Conservation (phyloP, 2,329 filamentous ascomycete species). For the Sporothrix phasma region DNA sequence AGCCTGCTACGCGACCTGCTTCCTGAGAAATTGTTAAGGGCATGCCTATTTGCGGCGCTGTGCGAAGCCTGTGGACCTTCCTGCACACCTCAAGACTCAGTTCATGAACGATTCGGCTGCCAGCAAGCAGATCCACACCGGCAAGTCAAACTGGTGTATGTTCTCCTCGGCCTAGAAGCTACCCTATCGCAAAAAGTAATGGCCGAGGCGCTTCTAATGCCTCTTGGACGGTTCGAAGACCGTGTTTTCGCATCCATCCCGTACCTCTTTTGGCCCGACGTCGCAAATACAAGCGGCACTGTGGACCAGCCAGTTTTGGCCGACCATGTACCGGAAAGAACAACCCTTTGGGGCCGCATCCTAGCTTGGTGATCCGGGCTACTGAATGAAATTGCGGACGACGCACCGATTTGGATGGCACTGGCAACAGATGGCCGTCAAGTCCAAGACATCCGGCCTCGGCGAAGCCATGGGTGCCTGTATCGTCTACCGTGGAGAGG, state of each 20-base stretch:
- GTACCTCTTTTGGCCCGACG: slow-evolving; percentile 63
- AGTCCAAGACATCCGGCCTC: slow-evolving; percentile 46
- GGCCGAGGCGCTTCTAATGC: slow-evolving; percentile 33
- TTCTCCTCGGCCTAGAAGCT: slow-evolving; percentile 43
- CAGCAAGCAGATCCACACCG: slow-evolving; percentile 47
- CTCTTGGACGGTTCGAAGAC: slow-evolving; percentile 43
- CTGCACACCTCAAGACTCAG: slow-evolving; percentile 51
- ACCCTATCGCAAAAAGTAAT: slow-evolving; percentile 47
- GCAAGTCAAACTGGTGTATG: slow-evolving; percentile 52
- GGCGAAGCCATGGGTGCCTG: slow-evolving; percentile 67
- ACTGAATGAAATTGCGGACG: slow-evolving; percentile 57
- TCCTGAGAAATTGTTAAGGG: slow-evolving; percentile 52
- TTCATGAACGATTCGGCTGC: slow-evolving; percentile 49
- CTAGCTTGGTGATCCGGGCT: slow-evolving; percentile 59
- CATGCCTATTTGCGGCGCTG: slow-evolving; percentile 64
- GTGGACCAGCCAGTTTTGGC: slow-evolving; percentile 74
- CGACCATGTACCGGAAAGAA: slow-evolving; percentile 77
- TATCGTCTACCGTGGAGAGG: slow-evolving; percentile 53
- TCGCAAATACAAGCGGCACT: slow-evolving; percentile 63
- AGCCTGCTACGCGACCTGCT: slow-evolving; percentile 48
- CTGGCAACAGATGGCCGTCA: slow-evolving; percentile 55
- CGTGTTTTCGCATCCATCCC: slow-evolving; percentile 49
- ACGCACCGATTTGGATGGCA: slow-evolving; percentile 56
- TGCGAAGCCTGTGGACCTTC: slow-evolving; percentile 60
- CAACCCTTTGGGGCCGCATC: slow-evolving; percentile 77